Evolutionary conservation across 805 yeast species (phyloP).

Genomic region (Grigorovia jiainica): DNA sequence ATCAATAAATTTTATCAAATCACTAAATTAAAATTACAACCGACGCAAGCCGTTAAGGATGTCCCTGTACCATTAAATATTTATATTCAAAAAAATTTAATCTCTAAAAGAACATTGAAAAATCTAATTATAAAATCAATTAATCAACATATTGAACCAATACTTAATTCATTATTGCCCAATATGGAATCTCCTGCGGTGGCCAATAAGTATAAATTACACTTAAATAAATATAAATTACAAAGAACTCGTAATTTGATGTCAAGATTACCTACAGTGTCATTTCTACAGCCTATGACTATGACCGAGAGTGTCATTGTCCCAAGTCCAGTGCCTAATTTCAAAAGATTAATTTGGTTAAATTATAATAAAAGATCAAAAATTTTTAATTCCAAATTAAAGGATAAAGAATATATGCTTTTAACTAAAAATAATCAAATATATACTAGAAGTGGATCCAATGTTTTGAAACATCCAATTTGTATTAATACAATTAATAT

Average conservation of each 20-base stretch:
- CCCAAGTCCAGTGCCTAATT: slow-evolving; percentile 22
- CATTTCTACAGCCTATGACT: slow-evolving; percentile 12
- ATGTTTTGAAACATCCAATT: slow-evolving; percentile 22
- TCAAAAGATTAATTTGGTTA: slow-evolving; percentile 29
- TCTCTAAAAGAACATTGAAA: slow-evolving; percentile 12
- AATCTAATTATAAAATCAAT: slow-evolving; percentile 15
- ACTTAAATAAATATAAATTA: slow-evolving; percentile 8
- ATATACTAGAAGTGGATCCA: slow-evolving; percentile 20
- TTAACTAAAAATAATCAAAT: slow-evolving; percentile 10
- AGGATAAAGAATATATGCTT: slow-evolving; percentile 18
- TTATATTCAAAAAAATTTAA: slow-evolving; percentile 18
- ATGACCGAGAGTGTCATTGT: slow-evolving; percentile 21
- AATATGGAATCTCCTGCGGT: slow-evolving; percentile 15
- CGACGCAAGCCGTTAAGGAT: no score
- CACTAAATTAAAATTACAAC: slow-evolving; percentile 16
- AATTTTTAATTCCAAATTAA: slow-evolving; percentile 18
- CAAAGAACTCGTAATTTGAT: no score
- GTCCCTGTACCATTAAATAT: slow-evolving; percentile 17
- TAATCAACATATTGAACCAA: slow-evolving; percentile 8
- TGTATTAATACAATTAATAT: slow-evolving; percentile 14
- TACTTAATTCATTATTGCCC: slow-evolving; percentile 11
- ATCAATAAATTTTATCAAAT: slow-evolving; percentile 17
- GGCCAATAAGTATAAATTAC: slow-evolving; percentile 12
- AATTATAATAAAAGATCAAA: slow-evolving; percentile 19
- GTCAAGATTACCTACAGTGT: slow-evolving; percentile 15